phyloP scores from a whole-genome alignment of 176 grass and related monocot genomes.

The Raddia distichophylla region DNA sequence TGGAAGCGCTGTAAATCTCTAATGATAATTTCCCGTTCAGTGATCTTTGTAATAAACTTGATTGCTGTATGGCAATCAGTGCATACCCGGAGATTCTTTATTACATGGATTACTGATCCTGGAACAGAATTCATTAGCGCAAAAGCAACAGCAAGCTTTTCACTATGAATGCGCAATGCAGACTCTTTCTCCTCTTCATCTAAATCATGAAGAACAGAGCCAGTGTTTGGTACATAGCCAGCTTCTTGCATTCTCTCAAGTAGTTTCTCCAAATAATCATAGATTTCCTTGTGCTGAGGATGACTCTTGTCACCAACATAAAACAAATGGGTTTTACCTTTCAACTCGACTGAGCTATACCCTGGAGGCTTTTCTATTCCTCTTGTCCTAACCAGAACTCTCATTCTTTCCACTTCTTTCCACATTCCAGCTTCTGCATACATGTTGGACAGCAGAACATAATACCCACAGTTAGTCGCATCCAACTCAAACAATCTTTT shows the following conservation, averaged over 20 bases:
- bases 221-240: constrained; percentile 82
- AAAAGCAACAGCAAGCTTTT: constrained; percentile 95
- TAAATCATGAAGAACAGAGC: constrained; percentile 79
- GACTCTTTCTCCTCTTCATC: constrained; percentile 92
- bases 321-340: constrained; percentile 80
- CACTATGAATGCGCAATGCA: constrained; percentile 73
- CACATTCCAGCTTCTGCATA: constrained; percentile 84
- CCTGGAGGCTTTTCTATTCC: constrained; percentile 79
- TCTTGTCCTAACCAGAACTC: constrained; percentile 71
- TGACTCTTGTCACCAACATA: constrained; percentile 86
- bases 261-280: constrained; percentile 81
- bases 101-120: constrained; percentile 72
- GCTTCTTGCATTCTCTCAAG: constrained; percentile 71
- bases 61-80: constrained; percentile 82
- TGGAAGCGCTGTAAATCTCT: constrained; percentile 86
- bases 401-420: constrained; percentile 75
- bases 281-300: constrained; percentile 73
- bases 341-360: constrained; percentile 83
- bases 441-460: constrained; percentile 87
- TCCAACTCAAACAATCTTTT: constrained; percentile 83
- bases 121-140: constrained; percentile 69
- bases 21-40: constrained; percentile 67
- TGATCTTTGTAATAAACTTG: constrained; percentile 75
- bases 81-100: constrained; percentile 90
- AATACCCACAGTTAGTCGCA: constrained; percentile 72